Evolutionary conservation across 2,329 filamentous ascomycete species (phyloP), one percentile per base, ranked within the genome.

Genomic region (Pseudogymnoascus sp.): DNA sequence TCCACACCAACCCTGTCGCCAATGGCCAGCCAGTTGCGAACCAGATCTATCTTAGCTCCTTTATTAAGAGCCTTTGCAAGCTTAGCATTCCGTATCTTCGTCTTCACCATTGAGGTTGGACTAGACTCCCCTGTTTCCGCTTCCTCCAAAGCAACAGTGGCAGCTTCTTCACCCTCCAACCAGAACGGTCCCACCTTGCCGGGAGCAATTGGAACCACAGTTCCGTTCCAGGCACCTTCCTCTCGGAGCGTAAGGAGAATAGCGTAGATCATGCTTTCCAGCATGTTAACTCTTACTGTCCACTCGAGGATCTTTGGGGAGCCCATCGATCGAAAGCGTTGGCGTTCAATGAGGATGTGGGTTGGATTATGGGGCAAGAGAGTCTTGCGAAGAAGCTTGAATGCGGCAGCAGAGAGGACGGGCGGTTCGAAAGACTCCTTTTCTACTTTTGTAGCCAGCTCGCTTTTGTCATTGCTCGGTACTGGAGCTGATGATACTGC

Each of bases 241-340:
- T 76, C 72, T 53, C 75, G 75, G 59, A 90, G 70, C 0, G 86
- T 83, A 60, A 81, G 78, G 38, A 93, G 74, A 11, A 86, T 80
- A 7, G 88, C 88, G 78, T 92, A 89, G 0, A 96, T 75, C 86
- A 95, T 95, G 3, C 86, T 85, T 73, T 96, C 91, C 21, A 96
- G 82, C 69, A 89, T 87, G 68, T 93, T 93, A 7, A 96, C 90
- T 1, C 90, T 80, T 42, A 95, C 73, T 2, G 90, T 93, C 91
- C 91, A 96, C 75, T 96, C 90, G 65, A 87, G 84, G 1, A 96
- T 85, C 0, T 85, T 82, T 0, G 83, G 76, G 0, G 77, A 80
- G 7, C 88, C 84, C n/a, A 80, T 82, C 2, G 85, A 87, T 2
- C 91, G 86, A 69, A 79, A 84, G 3, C 82, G 80, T 69, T 85